Evolutionary conservation across 2,329 filamentous ascomycete species (phyloP), one percentile per base, ranked within the genome.

Genomic region (Tolypocladium pustulatum): DNA sequence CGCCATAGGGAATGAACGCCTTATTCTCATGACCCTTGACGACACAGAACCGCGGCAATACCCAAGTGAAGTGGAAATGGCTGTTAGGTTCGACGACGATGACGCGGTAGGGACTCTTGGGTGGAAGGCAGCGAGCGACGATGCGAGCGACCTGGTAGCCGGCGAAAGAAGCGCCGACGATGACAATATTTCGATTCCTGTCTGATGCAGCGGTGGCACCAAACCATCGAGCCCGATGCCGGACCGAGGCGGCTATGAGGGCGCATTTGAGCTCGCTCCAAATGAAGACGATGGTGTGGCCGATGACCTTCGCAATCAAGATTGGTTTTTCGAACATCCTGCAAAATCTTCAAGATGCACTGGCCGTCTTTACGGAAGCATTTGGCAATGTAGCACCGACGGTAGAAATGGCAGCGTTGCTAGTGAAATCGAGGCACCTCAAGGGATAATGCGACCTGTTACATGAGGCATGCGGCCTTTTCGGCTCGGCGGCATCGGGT

Each of bases 1-100:
- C 70, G 0, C 74, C 75, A 60, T 85, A 86, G 0, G 84, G 83
- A 51, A 87, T 81, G 61, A 86, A 86, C 0, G 81, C 81, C 64
- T 81, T 81, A 58, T 81, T 68, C 61, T 85, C 83, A 54, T 84
- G 78, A 25, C 68, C 68, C n/a, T 73, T 68, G 6, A 81, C 71
- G 17, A 86, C 82, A 46, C 76, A 80, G 65, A 81, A 84, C 4
- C 84, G 76, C 0, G 84, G 84, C 41, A 86, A 76, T 15, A 79
- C 76, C 76, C 82, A 87, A 0, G 81, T 80, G 64, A 81, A 84
- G 62, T 86, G 79, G 67, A 86, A 83, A 67, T 86, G 83, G 4
- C 76, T 78, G 65, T 83, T 82, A 53, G 78, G 80, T 67, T 87
- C 84, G 34, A 87, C 66, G 4, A 86, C 70, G 0, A 86, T 70